Conservation (phyloP, 2,329 filamentous ascomycete species). For the Calonectria montana region DNA sequence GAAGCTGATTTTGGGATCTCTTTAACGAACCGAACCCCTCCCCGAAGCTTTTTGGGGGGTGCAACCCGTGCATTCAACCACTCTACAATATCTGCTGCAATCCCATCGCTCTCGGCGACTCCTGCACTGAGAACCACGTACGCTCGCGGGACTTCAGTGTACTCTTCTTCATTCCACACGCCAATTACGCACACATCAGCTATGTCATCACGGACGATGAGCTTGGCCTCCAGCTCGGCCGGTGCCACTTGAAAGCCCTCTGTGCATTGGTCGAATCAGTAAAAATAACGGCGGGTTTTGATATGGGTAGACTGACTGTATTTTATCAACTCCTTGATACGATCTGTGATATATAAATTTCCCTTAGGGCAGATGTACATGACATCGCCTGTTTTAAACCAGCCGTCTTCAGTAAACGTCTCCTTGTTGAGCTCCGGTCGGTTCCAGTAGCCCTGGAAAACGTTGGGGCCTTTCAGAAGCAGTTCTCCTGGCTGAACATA, state of each 20-base stretch:
- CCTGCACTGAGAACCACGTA: constrained; percentile 53
- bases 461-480: constrained; percentile 82
- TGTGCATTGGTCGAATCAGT: constrained; percentile 32
- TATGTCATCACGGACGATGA: constrained; percentile 57
- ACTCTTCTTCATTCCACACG: constrained; percentile 66
- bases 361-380: constrained; percentile 81
- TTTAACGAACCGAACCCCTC: constrained; percentile 76
- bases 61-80: constrained; percentile 69
- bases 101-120: constrained; percentile 46
- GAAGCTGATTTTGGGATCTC: constrained; percentile 76
- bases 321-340: constrained; percentile 75
- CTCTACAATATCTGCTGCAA: constrained; percentile 48
- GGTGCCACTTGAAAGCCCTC: constrained; percentile 78
- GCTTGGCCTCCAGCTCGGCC: constrained; percentile 69
- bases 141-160: constrained; percentile 74
- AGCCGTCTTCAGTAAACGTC: constrained; percentile 80
- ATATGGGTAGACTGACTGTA: constrained; percentile 54
- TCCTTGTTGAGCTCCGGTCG: constrained; percentile 77
- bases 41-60: constrained; percentile 75
- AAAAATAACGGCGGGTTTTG: neutral
- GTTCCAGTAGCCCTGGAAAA: constrained; percentile 84
- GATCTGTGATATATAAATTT: constrained; percentile 92
- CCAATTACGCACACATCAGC: constrained; percentile 75
- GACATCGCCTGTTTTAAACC: constrained; percentile 92
- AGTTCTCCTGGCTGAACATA: constrained; percentile 68